Evolutionary conservation across 257 asterid species (phyloP).

Genomic region (Catharanthus roseus): DNA sequence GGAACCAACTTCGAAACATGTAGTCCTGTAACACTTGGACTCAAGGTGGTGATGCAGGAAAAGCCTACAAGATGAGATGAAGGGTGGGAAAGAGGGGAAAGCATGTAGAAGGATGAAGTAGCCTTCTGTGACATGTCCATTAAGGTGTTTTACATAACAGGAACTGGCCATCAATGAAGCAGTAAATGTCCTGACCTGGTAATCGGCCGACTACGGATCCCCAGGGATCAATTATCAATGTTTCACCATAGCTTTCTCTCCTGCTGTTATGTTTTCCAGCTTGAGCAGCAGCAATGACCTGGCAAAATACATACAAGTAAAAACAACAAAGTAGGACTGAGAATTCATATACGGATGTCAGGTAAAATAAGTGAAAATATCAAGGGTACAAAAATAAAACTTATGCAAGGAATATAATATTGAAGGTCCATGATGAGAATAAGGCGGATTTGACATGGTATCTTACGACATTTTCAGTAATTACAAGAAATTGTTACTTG

Average conservation of each 20-base stretch:
- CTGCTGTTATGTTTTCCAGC: slow-evolving; percentile 77
- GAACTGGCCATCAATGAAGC: neutral
- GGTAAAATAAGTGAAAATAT: neutral
- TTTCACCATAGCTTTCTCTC: slow-evolving; percentile 84
- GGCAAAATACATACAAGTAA: slow-evolving; percentile 1
- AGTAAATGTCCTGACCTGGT: slow-evolving; percentile 32
- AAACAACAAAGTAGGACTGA: neutral
- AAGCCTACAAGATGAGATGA: neutral
- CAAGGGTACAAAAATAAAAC: neutral
- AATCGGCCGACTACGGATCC: slow-evolving; percentile 66
- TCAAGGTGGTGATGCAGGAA: neutral
- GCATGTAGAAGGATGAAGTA: too few species aligned
- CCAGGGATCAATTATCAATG: slow-evolving; percentile 93
- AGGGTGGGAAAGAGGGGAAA: neutral
- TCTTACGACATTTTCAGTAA: neutral
- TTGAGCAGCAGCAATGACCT: slow-evolving; percentile 90
- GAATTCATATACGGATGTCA: neutral
- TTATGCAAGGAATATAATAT: neutral
- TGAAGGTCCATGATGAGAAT: neutral
- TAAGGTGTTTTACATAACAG: neutral
- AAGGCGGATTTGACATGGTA: neutral
- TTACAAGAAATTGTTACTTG: neutral
- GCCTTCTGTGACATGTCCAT: neutral
- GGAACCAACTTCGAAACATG: neutral
- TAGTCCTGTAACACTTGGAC: neutral